Base-by-base conservation (phyloP, 1,139 yeast genomes). In the Entelexis paramagnoliae region DNA sequence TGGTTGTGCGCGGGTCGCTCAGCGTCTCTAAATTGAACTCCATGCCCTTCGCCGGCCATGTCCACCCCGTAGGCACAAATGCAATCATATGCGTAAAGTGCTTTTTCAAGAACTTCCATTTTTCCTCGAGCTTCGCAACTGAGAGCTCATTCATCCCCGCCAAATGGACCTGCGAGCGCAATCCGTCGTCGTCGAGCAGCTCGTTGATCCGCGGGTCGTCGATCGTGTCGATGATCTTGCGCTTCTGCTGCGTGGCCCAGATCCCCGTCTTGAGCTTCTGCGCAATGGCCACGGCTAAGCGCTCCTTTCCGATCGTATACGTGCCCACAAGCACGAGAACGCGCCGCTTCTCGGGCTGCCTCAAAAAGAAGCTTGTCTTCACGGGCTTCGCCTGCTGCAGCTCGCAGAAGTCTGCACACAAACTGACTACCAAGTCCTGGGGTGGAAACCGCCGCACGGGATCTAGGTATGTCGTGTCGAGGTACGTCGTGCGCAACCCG, bases 231-330 rank as follows among this genome's bases (percentile, higher is more conserved):
- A 74, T 60, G 40, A 80, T 77, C 51, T 71, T 71, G 39, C 73
- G 71, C 58, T 84, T 74, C 49, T 75, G 69, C 28, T 70, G 66
- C 11, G 64, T 71, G 59, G 74, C 77, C 68, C 73, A 82, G 60
- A 70, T 81, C 69, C 65, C 80, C 62, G 73, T 75, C 2, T 69
- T 63, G 17, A 86, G 64, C n/a, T 64, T 63, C 44, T 74, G 67
- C 62, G 89, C 91, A 32, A 86, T 73, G 1, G 78, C 72, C 10
- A 86, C 68, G 0, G 95, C 96, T 28, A 91, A 65, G 53, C 81
- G 76, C 64, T 91, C 98, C 64, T 91, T 91, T 2, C 98, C 97
- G 41, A 91, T 87, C 1, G 89, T 77, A 65, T 91, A 91, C 0
- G 95, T 82, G 0, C 97, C 97, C n/a, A 91, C 81, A 22, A 85